phyloP scores from a whole-genome alignment of 2,329 filamentous ascomycete species.

The Fusarium sp. region DNA sequence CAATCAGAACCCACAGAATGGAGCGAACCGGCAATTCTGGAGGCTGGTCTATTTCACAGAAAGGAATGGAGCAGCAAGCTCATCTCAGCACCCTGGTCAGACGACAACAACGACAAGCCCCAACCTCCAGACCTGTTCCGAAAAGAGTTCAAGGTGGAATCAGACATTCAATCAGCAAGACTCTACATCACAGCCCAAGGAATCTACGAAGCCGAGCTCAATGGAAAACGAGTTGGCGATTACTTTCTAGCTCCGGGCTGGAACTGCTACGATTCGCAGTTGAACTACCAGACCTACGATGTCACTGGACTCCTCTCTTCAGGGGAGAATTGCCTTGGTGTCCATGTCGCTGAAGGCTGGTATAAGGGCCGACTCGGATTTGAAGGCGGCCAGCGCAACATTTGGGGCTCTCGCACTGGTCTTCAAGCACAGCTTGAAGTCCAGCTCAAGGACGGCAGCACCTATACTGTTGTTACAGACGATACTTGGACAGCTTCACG shows the following conservation, averaged over 20 bases:
- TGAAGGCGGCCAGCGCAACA: constrained; percentile 43
- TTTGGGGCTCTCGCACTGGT: constrained; percentile 54
- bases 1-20: constrained; percentile 4
- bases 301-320: constrained; percentile 55
- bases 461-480: constrained; percentile 49
- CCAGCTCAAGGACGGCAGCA: constrained; percentile 47
- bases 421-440: constrained; percentile 56
- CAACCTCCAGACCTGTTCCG: constrained; percentile 35
- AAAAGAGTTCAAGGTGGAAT: constrained; percentile 1
- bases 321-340: constrained; percentile 27
- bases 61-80: constrained; percentile 24
- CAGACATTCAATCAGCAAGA: constrained; percentile 2
- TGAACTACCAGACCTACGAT: constrained; percentile 65
- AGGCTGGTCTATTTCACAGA: constrained; percentile 23
- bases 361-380: constrained; percentile 54
- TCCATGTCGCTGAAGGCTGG: constrained; percentile 62
- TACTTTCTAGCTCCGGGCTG: constrained; percentile 63
- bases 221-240: constrained; percentile 53
- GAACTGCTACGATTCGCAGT: constrained; percentile 61
- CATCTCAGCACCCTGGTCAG: constrained; percentile 37
- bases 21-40: constrained; percentile 27
- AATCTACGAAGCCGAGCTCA: constrained; percentile 61
- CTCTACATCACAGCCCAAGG: constrained; percentile 61
- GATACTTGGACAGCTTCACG: constrained; percentile 52
- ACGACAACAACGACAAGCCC: constrained; percentile 18